Conservation (phyloP, 2,329 filamentous ascomycete species). For the Herpotrichia juniperi region DNA sequence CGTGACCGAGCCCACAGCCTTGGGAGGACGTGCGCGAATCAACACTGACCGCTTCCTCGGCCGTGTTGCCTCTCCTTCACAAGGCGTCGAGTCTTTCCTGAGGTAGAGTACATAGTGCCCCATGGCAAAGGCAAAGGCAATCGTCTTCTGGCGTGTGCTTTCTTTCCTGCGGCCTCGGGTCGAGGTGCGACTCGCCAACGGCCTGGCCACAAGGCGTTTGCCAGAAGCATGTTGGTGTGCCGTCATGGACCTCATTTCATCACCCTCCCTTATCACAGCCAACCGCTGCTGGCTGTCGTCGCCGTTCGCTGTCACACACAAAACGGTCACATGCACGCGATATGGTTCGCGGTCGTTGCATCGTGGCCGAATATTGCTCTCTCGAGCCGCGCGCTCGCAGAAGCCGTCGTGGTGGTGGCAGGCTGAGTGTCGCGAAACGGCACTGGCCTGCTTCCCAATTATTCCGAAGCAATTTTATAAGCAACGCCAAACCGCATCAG, state of each 20-base stretch:
- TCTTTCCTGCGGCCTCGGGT: neutral
- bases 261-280: neutral
- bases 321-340: slow-evolving; percentile 7
- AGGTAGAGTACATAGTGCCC: too few relatives aligned
- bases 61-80: neutral
- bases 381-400: slow-evolving; percentile 9
- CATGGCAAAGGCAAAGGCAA: neutral
- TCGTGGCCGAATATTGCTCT: neutral
- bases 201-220: neutral
- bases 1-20: slow-evolving; percentile 5
- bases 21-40: slow-evolving; percentile 9
- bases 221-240: neutral
- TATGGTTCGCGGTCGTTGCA: slow-evolving; percentile 13
- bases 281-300: slow-evolving; percentile 6
- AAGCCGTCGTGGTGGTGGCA: neutral
- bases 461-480: neutral
- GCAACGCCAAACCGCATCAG: neutral
- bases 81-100: too few relatives aligned
- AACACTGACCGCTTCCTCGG: neutral
- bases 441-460: neutral
- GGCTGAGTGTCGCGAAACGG: neutral
- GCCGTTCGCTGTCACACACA: slow-evolving; percentile 10
- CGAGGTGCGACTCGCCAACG: neutral
- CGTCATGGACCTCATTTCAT: neutral
- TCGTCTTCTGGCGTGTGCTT: neutral